Conservation (phyloP, 2,329 filamentous ascomycete genomes). For the Calonectria hawksworthii region DNA sequence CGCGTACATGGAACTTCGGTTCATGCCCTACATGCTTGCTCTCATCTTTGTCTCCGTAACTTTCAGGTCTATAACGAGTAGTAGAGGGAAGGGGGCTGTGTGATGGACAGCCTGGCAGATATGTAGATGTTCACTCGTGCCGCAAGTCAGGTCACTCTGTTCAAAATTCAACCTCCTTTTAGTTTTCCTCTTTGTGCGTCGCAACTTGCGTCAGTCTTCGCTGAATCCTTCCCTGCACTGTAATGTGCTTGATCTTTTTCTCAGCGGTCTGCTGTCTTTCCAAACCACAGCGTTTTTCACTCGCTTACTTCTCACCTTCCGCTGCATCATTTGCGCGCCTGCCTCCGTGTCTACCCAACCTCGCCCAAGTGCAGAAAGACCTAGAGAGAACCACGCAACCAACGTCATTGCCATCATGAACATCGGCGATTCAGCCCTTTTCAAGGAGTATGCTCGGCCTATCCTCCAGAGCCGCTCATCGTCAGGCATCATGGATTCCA, state of each 20-base stretch:
- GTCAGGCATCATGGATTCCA: constrained; percentile 42
- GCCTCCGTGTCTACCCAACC: neutral
- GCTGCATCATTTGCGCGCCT: neutral
- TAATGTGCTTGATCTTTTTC: neutral
- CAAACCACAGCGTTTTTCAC: neutral
- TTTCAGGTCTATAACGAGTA: neutral
- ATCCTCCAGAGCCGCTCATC: constrained; percentile 30
- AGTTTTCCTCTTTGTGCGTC: neutral
- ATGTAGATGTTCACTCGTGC: neutral
- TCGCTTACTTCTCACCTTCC: neutral
- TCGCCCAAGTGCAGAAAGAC: neutral
- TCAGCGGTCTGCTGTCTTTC: neutral
- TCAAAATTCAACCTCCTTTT: neutral
- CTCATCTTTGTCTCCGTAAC: neutral
- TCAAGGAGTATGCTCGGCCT: constrained; percentile 43
- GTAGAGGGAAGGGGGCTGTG: neutral
- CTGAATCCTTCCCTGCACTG: neutral
- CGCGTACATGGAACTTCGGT: neutral
- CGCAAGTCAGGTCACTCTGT: neutral
- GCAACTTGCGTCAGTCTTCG: neutral
- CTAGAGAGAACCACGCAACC: neutral
- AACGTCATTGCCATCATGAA: constrained; percentile 35
- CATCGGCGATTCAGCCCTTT: constrained; percentile 41
- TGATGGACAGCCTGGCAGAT: neutral
- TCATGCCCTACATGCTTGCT: neutral